These are phyloP conservation scores for Neonectria neomacrospora DNA, from an alignment of 2,329 filamentous ascomycete species.

Conservation along the genomic window DNA sequence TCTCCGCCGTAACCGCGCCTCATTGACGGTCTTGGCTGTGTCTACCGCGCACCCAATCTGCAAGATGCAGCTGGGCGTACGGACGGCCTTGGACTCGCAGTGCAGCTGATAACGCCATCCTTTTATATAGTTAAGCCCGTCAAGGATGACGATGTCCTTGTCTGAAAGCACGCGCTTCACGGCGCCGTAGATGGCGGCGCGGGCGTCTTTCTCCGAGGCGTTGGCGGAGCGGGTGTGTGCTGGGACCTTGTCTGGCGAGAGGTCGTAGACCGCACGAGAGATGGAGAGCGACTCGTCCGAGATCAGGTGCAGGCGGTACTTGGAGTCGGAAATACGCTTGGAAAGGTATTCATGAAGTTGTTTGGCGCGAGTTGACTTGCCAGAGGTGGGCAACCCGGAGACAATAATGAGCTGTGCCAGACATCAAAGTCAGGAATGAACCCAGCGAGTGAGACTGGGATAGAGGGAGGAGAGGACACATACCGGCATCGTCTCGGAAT, in stretches of 20 bases:
- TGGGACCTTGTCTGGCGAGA: constrained; percentile 62
- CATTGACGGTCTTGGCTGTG: constrained; percentile 68
- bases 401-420: constrained; percentile 70
- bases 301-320: constrained; percentile 77
- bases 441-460: neutral
- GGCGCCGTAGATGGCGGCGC: constrained; percentile 79
- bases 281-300: constrained; percentile 79
- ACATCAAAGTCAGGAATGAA: constrained; percentile 12
- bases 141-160: constrained; percentile 81
- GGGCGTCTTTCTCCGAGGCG: constrained; percentile 82
- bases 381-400: constrained; percentile 74
- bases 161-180: constrained; percentile 80
- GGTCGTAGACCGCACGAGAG: constrained; percentile 76
- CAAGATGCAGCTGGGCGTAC: constrained; percentile 80
- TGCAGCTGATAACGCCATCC: constrained; percentile 88
- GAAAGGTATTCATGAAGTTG: constrained; percentile 75
- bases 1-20: constrained; percentile 59
- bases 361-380: constrained; percentile 73
- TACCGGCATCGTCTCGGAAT: constrained; percentile 42
- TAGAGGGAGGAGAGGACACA: constrained; percentile 8
- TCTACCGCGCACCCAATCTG: constrained; percentile 69
- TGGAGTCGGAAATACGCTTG: constrained; percentile 61
- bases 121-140: constrained; percentile 89
- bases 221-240: constrained; percentile 76
- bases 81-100: constrained; percentile 83